Evolutionary conservation across 768 basidiomycete species (phyloP), one percentile per base, ranked within the genome.

Genomic region (Tricholoma sp.): DNA sequence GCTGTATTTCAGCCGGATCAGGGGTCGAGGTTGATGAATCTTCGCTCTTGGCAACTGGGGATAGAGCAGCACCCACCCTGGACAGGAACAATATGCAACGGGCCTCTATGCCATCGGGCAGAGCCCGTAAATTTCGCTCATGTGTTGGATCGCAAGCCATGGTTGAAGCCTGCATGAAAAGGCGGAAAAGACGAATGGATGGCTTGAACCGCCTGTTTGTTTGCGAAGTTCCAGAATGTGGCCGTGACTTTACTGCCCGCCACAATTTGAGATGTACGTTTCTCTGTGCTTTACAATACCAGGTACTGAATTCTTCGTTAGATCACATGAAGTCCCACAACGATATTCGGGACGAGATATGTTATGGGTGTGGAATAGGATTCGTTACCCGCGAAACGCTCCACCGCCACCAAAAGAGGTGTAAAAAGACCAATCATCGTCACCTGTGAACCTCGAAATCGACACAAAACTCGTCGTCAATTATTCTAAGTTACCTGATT

Each of bases 321-420:
- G 51, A 53, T 32, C 52, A 53, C 9, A 53, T 53, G 28, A 44
- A 53, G n/a, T 42, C 52, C 8, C 52, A 53, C 12, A 41, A 33
- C 13, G 11, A 33, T 9, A 44, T 53, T 32, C 39, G 39, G 15
- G 39, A 41, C 6, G 29, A 53, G 10, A 20, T 32, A 15, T 53
- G 52, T 34, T 0, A 29, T 18, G 39, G 10, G 3, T 53, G 52
- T 53, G 24, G 24, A 4, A 12, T 13, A 15, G 44, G 32, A 11
- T 53, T 53, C 17, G 44, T 44, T 24, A 44, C 52, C 3, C 47
- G 47, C 15, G 47, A 48, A 10, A 48, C 47, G 6, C 47, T 28
- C 3, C 28, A 31, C n/a, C 47, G 47, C 15, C 47, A 48, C 12
- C 29, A 31, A 48, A 48, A 9, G 32, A 31, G 29, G 6, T 48